Conservation (phyloP, 176 grass and related monocot genomes). For the maize (Zea mays) region Zm-B73-REFERENCE-NAM-5.0 NC_050105.1:55399001-55399500, state of each 20-base stretch:
- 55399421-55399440: neutral
- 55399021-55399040: conserved; percentile 75
- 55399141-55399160: neutral
- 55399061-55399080: conserved; percentile 78
- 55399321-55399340: conserved; percentile 55
- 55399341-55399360: neutral
- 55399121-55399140: neutral
- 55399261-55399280: conserved; percentile 62
- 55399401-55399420: neutral
- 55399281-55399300: conserved; percentile 74
- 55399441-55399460: conserved; percentile 69
- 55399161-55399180: conserved; percentile 73
- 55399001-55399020: conserved; percentile 88
- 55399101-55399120: neutral
- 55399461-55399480: conserved; percentile 49
- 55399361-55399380: neutral
- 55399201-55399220: conserved; percentile 69
- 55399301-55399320: conserved; percentile 80
- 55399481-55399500: conserved; percentile 71
- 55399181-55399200: conserved; percentile 75
- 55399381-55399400: neutral
- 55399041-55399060: conserved; percentile 82
- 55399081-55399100: conserved; percentile 61
- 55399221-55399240: conserved; percentile 63
- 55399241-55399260: conserved; percentile 66